Percentiles rank a stretch among this genome's conserved stretches.
phyloP scores from a whole-genome alignment of 306 rosid genomes.

The Cicer bijugum region DNA sequence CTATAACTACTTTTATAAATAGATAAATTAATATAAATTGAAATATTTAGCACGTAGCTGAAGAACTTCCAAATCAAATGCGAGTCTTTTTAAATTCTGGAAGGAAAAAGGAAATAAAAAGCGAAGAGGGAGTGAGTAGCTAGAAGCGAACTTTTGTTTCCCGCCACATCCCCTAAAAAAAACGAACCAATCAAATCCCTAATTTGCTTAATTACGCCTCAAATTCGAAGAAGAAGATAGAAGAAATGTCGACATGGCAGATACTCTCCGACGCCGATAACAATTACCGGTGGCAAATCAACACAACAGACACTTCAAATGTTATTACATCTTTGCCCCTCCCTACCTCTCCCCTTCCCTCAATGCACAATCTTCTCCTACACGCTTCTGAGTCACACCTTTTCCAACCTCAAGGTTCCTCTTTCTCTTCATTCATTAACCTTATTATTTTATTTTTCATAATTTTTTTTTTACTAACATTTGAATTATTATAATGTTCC shows the following conservation, averaged over 20 bases:
- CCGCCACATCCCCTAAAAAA: not conserved
- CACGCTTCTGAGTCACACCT: not conserved
- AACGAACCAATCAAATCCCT: constrained; percentile 4
- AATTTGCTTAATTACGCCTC: not conserved
- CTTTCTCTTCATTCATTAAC: constrained; percentile 13
- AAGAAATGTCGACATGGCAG: constrained; percentile 41
- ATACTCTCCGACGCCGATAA: constrained; percentile 34
- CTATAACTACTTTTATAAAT: too few relatives aligned
- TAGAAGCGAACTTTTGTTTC: not conserved
- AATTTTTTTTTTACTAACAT: not conserved
- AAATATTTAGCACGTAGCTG: too few relatives aligned
- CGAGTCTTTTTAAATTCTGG: too few relatives aligned
- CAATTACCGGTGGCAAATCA: constrained; percentile 41
- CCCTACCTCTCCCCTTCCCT: constrained; percentile 33
- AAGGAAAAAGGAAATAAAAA: too few relatives aligned
- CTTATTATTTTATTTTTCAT: not conserved
- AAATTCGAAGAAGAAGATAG: not conserved
- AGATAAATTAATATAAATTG: too few relatives aligned
- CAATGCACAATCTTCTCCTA: constrained; percentile 41
- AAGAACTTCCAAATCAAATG: too few relatives aligned
- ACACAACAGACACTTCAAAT: constrained; percentile 19
- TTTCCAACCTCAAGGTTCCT: constrained; percentile 18
- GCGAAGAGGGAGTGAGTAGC: not conserved
- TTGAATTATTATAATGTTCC: not conserved
- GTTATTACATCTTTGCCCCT: not conserved